phyloP scores from a whole-genome alignment of 2,329 filamentous ascomycete species.

The Cladobotryum protrusum region DNA sequence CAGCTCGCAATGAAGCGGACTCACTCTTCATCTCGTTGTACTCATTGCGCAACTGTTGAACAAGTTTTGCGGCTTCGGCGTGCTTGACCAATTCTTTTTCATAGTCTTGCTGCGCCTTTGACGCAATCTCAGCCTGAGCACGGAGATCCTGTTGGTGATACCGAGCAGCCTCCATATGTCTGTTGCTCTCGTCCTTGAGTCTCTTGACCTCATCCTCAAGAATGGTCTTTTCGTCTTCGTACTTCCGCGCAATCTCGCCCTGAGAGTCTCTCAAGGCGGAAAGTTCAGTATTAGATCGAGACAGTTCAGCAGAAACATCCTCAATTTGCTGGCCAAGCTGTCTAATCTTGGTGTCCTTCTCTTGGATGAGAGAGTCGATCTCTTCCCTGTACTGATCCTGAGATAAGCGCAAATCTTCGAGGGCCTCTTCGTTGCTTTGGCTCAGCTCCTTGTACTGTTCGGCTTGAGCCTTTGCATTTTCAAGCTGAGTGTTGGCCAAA shows the following conservation, averaged over 20 bases:
- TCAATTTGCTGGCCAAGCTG: constrained; percentile 80
- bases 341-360: constrained; percentile 73
- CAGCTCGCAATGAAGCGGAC: constrained; percentile 65
- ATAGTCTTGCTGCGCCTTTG: constrained; percentile 90
- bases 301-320: constrained; percentile 76
- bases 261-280: constrained; percentile 74
- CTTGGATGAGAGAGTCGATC: constrained; percentile 65
- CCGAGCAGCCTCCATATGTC: constrained; percentile 70
- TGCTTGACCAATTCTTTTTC: constrained; percentile 93
- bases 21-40: constrained; percentile 78
- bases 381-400: constrained; percentile 86
- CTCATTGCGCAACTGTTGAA: constrained; percentile 73
- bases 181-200: constrained; percentile 77
- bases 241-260: constrained; percentile 61
- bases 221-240: constrained; percentile 75
- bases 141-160: constrained; percentile 89
- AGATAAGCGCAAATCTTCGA: constrained; percentile 70
- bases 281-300: constrained; percentile 74
- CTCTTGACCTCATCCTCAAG: constrained; percentile 74
- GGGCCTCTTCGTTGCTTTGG: constrained; percentile 78
- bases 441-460: constrained; percentile 88
- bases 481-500: constrained; percentile 70
- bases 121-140: constrained; percentile 86
- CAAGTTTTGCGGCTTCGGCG: constrained; percentile 81
- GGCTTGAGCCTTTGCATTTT: constrained; percentile 71